Base-by-base conservation (phyloP, 305 asterid species). In the Fraxinus nigra region DNA sequence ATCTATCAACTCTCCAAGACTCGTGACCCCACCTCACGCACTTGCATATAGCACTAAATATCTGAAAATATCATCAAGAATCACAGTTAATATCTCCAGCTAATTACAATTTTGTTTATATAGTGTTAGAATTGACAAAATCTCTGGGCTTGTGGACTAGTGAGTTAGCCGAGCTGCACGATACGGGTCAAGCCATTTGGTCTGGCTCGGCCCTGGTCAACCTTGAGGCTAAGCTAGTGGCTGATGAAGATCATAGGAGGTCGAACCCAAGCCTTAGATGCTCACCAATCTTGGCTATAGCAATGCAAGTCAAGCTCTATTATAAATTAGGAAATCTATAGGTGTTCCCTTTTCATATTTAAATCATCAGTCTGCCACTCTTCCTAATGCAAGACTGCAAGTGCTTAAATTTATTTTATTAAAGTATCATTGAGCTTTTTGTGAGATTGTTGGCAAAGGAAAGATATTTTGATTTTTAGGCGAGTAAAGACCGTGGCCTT, bases 111-210 rank as follows among this genome's bases (percentile, higher is more conserved):
- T 20, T 59, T 20, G 69, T 20, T 59, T 8, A 8, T 59, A 8
- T 20, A 59, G 69, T 56, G 28, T 6, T 18, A 20, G 28, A 56
- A 20, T 20, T 56, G 67, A 56, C 67, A 56, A 20, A 22, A 89
- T 87, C 92, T 86, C 89, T 69, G 89, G 82, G 80, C 59, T 89
- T n/a, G 85, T 85, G 92, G 92, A 91, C 83, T 7, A 76, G 63
- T 73, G 92, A 88, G 86, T 30, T 79, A 37, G 89, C 88, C 75
- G 87, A 88, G 84, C 63, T 51, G 63, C 8, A 5, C 9, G 63
- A n/a, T n/a, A 16, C 22, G 63, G 22, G 24, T 51, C 9, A 51
- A 51, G 63, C 79, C 79, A 63, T 83, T 56, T 56, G 67, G 88
- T 18, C 84, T 82, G 85, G 79, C 72, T 40, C 13, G 61, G 38